These are phyloP conservation scores for Brassica napus DNA, from an alignment of 345 rosid species.

Conservation along the genomic window DNA sequence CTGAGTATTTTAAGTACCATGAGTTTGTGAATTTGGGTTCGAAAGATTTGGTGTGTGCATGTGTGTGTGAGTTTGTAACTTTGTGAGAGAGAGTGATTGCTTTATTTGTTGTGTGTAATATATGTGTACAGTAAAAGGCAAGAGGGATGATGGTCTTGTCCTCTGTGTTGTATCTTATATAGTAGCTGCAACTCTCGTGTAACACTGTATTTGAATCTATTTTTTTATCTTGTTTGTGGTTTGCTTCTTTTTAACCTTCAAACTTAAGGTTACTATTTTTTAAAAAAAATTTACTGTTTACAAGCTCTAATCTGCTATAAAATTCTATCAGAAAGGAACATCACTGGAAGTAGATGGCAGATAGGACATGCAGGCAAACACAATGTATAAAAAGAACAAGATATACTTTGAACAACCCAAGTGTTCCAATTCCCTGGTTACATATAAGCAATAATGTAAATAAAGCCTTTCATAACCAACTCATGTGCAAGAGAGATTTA, in stretches of 20 bases:
- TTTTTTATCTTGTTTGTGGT: neutral
- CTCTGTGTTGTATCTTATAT: constrained; percentile 9
- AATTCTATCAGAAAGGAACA: neutral
- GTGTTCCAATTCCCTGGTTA: neutral
- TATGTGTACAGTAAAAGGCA: constrained; percentile 13
- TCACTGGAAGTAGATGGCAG: neutral
- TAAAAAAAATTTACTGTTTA: too few relatives aligned
- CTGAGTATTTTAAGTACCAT: neutral
- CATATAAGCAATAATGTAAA: constrained; percentile 5
- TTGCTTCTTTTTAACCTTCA: neutral
- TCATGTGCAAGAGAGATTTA: neutral
- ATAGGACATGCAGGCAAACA: neutral
- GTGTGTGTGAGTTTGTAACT: neutral
- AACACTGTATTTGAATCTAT: constrained; percentile 1
- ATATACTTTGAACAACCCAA: constrained; percentile 9
- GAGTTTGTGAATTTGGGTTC: constrained; percentile 18
- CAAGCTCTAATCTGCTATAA: neutral
- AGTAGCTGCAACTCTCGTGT: neutral
- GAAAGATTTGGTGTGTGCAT: constrained; percentile 13
- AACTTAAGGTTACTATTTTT: neutral
- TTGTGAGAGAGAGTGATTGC: neutral
- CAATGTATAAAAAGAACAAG: constrained; percentile 9
- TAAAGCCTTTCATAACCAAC: constrained; percentile 5
- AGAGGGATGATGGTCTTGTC: constrained; percentile 15
- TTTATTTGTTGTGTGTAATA: constrained; percentile 35